Evolutionary conservation across 192 early-diverging fungal species (phyloP), one percentile per base, ranked within the genome.

Genomic region (Coemansia reversa): DNA sequence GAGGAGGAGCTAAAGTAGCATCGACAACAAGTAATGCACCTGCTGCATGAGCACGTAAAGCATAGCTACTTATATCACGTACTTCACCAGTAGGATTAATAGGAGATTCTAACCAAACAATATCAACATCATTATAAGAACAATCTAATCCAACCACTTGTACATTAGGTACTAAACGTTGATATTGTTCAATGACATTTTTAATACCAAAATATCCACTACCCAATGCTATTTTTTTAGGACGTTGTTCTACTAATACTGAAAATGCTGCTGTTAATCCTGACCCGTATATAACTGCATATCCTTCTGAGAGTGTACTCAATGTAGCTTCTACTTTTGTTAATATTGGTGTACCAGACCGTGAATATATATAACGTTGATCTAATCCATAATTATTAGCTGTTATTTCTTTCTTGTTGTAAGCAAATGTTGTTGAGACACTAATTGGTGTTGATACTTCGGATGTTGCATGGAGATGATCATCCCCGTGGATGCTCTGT

Each of bases 1-100:
- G 89, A 5, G 90, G 89, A 6, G 90, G 90, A 20, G 87, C 85
- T 72, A 90, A 76, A n/a, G 90, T 91, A 2, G 87, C 47, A 53
- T 91, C 90, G 1, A 89, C 84, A 1, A 86, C 75, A 5, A 91
- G 60, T 0, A 67, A 61, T 9, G 86, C 86, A 1, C 85, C 86
- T 2, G 67, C 69, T 16, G 81, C 77, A 24, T 78, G 79, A 18
- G 80, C 76, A 18, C 80, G 50, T 55, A 84, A 72, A 30, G 73
- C 63, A 35, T 78, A 83, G 45, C 65, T 56, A 32, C 49, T 20
- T n/a, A 78, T 56, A 28, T 79, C 84, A 33, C 49, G 22, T 8
- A 84, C 73, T 67, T 88, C 85, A 39, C 88, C 90, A 4, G 68
- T 74, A 1, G 87, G 89, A 69, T 87, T 89, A 25, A 78, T 54